phyloP scores from a whole-genome alignment of 2,329 filamentous ascomycete genomes.

The Ophiobolus disseminans region DNA sequence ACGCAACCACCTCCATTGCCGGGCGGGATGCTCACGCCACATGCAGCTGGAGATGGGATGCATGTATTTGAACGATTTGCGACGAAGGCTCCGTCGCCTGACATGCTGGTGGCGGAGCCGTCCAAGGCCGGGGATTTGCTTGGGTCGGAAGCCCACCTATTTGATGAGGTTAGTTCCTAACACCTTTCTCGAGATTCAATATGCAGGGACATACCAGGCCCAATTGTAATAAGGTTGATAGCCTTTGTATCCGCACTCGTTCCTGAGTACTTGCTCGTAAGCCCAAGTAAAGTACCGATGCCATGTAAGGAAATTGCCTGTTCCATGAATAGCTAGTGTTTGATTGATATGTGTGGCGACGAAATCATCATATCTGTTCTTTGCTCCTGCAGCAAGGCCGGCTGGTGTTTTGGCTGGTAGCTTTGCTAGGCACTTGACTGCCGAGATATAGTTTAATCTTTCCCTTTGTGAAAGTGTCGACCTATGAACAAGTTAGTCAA shows the following conservation, averaged over 20 bases:
- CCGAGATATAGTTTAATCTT: constrained; percentile 38
- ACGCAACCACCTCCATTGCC: constrained; percentile 66
- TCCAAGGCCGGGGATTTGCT: constrained; percentile 62
- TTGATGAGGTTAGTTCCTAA: no score
- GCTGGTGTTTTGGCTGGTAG: constrained; percentile 33
- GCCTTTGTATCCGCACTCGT: constrained; percentile 54
- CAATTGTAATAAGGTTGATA: constrained; percentile 61
- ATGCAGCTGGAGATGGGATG: constrained; percentile 29
- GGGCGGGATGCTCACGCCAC: constrained; percentile 51
- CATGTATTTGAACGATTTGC: constrained; percentile 37
- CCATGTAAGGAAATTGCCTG: constrained; percentile 48
- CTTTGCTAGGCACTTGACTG: constrained; percentile 39
- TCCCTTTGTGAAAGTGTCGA: neutral
- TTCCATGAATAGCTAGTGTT: constrained; percentile 37
- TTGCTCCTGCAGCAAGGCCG: constrained; percentile 31
- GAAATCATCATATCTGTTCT: constrained; percentile 28
- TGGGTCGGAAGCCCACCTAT: constrained; percentile 54
- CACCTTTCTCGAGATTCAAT: no score
- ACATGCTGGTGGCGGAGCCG: constrained; percentile 57
- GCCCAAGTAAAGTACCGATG: constrained; percentile 53
- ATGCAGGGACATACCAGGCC: no score
- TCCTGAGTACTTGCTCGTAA: constrained; percentile 51
- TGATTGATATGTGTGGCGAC: constrained; percentile 8
- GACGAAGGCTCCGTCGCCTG: constrained; percentile 55
- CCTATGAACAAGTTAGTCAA: neutral